Evolutionary conservation across 352 stramenopile genomes (phyloP), one percentile per base, ranked within the genome.

Genomic region (Globisporangium heterothallicum): DNA sequence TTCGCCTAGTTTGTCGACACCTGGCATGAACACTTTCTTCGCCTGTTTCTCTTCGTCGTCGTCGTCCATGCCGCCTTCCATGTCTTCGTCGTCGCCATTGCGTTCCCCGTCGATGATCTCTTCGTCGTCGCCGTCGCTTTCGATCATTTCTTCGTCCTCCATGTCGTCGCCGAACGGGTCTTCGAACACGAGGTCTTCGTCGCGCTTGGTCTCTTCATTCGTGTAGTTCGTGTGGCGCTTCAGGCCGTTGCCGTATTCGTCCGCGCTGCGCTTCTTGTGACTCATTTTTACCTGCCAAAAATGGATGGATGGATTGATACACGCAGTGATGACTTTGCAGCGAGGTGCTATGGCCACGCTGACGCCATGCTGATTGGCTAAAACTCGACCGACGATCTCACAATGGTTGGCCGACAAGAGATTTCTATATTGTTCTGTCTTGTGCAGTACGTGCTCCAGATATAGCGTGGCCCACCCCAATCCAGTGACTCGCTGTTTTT

Each of bases 11-110:
- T 84, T 80, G 68, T 97, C 84, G 42, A 94, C 78, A 25, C 86
- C 88, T 10, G 96, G 93, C 80, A 98, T 90, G 79, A 97, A 99
- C 26, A 98, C 93, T 69, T 96, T 82, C 76, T 86, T 91, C 32
- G 70, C 60, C 53, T 70, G 54, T 48, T 81, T 74, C 16, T 74
- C 63, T 13, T 68, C 59, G 21, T 85, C 68, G 16, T 90, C 71
- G 35, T 68, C 58, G 22, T 95, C 85, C 65, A 84, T 85, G 36
- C 76, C 74, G 22, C 49, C 66, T 22, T 67, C 62, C 29, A 89
- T 75, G 21, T 87, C 78, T 14, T 66, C 73, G 48, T 76, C 74
- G 48, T 77, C 62, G 10, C 66, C 50, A 27, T 68, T 45, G 10
- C 52, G 52, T 19, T 80, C 61, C 32, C 77, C 74, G 36, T 84